Base-by-base conservation (phyloP, 2,329 filamentous ascomycete genomes). In the Elsinoe necatrix region DNA sequence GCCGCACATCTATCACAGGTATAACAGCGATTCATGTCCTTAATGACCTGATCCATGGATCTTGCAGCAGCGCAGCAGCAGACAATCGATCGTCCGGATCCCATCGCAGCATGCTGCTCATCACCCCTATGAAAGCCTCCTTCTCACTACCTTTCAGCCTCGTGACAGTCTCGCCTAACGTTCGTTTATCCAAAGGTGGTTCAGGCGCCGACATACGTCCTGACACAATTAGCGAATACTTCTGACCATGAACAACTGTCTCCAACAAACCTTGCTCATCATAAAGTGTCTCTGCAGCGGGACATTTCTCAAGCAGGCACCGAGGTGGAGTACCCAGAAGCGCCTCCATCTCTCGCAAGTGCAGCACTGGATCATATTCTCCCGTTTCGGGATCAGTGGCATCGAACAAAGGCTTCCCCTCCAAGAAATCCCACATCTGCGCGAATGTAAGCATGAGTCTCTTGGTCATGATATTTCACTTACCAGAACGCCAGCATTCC, bases 31-130 rank as follows among this genome's bases (percentile, higher is more conserved):
- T 29, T 29, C 27, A 29, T 29, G 39, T 9, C 14, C 14, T 20
- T 16, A 20, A 20, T 5, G 39, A 18, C 6, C 20, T 42, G 16
- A 42, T 20, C 14, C 16, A 42, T 3, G 39, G 39, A 50, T 65
- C 62, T 5, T 62, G 56, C 50, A 61, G 59, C n/a, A 66, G 52
- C 23, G 63, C 61, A 31, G 60, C 42, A 18, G 63, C 62, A 37
- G 58, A 58, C 27, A 59, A 43, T 27, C 59, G 41, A 57, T 65
- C 61, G 57, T 65, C 62, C 27, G 63, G 63, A 47, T 68, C 61
- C 70, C 70, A 73, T 47, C 67, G 66, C 50, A 73, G 43, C 65
- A 72, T 73, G 54, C 68, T 72, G 6, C 64, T 63, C 54, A 72
- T 62, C 6, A 72, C 55, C 1, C 58, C 56, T 6, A 73, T 39